Conservation (phyloP, 106 monocot genomes). For the Chionographis japonica region DNA sequence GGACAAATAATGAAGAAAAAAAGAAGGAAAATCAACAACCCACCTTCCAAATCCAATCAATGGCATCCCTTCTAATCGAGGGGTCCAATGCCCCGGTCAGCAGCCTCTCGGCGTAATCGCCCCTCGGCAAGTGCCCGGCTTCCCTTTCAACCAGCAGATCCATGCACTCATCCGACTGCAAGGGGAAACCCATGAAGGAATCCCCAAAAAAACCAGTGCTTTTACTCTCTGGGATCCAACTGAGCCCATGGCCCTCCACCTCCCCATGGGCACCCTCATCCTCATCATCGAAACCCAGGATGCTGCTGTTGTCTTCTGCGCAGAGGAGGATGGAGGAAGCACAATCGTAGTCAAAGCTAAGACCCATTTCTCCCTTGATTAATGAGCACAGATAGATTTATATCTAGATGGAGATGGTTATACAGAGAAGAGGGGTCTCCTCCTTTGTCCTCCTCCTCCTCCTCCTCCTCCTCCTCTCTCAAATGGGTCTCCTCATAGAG, state of each 20-base stretch:
- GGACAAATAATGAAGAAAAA: too few species aligned
- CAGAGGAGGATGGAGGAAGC: slow-evolving; percentile 59
- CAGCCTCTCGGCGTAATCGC: slow-evolving; percentile 32
- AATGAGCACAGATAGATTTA: too few species aligned
- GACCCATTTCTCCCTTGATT: slow-evolving; percentile 4
- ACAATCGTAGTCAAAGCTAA: slow-evolving; percentile 24
- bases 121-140: slow-evolving; percentile 25
- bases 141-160: slow-evolving; percentile 25
- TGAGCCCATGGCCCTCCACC: not conserved
- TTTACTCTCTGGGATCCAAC: slow-evolving; percentile 1
- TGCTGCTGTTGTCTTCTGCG: slow-evolving; percentile 56
- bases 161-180: slow-evolving; percentile 42
- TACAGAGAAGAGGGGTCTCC: too few species aligned
- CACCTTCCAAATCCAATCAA: slow-evolving; percentile 54
- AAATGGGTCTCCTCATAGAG: too few species aligned
- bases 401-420: too few species aligned
- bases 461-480: too few species aligned
- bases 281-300: slow-evolving; percentile 52
- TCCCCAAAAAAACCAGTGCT: slow-evolving; percentile 26
- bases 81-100: slow-evolving; percentile 32
- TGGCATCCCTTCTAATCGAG: slow-evolving; percentile 38
- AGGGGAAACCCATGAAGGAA: slow-evolving; percentile 25
- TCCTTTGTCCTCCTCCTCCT: too few species aligned
- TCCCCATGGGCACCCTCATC: slow-evolving; percentile 15
- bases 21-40: not conserved